These are phyloP conservation scores for Citrus hindsii DNA, from an alignment of 345 rosid species.

Conservation along the genomic window DNA sequence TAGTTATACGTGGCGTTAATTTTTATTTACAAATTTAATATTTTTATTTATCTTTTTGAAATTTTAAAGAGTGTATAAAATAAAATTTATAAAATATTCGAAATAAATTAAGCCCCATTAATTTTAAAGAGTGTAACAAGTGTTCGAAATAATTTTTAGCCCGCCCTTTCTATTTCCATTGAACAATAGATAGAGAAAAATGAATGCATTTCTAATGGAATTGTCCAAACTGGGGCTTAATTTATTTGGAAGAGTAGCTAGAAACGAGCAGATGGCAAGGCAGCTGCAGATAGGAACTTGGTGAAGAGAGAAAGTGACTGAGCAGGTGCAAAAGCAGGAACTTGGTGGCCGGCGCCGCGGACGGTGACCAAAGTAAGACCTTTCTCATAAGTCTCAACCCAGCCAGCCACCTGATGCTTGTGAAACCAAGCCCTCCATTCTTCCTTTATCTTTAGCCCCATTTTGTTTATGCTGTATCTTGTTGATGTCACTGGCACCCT, in stretches of 20 bases:
- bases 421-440: conserved; percentile 84
- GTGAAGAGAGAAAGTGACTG: conserved; percentile 59
- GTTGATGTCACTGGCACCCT: conserved; percentile 83
- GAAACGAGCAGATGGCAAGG: conserved; percentile 38
- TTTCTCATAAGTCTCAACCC: conserved; percentile 61
- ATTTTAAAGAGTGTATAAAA: too few relatives aligned
- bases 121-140: too few relatives aligned
- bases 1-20: too few relatives aligned
- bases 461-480: conserved; percentile 57
- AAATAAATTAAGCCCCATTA: too few relatives aligned
- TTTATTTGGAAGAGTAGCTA: background rate
- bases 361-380: conserved; percentile 60
- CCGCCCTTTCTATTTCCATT: too few relatives aligned
- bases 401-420: conserved; percentile 62
- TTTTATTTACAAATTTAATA: too few relatives aligned
- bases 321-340: conserved; percentile 49
- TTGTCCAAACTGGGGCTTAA: background rate
- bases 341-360: conserved; percentile 75
- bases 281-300: conserved; percentile 41
- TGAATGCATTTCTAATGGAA: background rate
- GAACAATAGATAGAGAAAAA: background rate
- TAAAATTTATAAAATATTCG: too few relatives aligned
- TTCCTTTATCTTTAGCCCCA: conserved; percentile 36
- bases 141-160: too few relatives aligned
- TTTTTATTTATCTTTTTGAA: accelerated